Evolutionary conservation across 2,329 filamentous ascomycete genomes (phyloP), one percentile per base, ranked within the genome.

Genomic region (Tolypocladium album): DNA sequence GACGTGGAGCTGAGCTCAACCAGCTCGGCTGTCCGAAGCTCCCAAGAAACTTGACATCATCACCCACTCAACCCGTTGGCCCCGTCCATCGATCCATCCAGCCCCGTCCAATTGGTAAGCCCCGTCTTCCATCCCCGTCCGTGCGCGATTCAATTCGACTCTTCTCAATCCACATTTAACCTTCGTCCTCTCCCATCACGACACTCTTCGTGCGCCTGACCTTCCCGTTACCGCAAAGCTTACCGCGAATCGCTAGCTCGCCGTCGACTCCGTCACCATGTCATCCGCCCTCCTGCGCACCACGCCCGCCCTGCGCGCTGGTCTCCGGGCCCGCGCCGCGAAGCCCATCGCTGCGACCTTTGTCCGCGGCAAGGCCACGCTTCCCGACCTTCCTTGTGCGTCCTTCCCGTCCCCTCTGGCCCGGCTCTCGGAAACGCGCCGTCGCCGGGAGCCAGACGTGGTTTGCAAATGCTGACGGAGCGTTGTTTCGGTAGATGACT

Each of bases 321-420:
- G 88, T 69, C 81, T 93, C 63, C 85, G 89, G 69, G 83, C 87
- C 66, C 78, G 82, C 69, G 83, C 84, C 70, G 79, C 84, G 61
- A 84, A 83, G 72, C 81, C 82, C 64, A 76, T 80, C 60, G 82
- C 84, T 68, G 84, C 87, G 68, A 88, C 83, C 72, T 95, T 95
- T 70, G 82, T 88, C 67, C 87, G 92, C 70, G 86, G 85, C 78
- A 97, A 97, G 82, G 93, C 90, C 58, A 96, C 92, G 50, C 88
- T 99, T 50, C 94, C 94, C 64, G 92, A 97, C 71, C 87, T 97
- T n/a, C 67, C 77, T 34, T 83, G 81, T 83, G 70, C 69, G 79
- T 58, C 27, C 3, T 11, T 20, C 40, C 36, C n/a, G n/a, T n/a
- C 47, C 40, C 39, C n/a, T 22, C 31, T 36, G 36, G 36, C 7